Evolutionary conservation across 495 filamentous ascomycete species (phyloP), one percentile per base, ranked within the genome.

Genomic region (Lasiosphaeria hispida): DNA sequence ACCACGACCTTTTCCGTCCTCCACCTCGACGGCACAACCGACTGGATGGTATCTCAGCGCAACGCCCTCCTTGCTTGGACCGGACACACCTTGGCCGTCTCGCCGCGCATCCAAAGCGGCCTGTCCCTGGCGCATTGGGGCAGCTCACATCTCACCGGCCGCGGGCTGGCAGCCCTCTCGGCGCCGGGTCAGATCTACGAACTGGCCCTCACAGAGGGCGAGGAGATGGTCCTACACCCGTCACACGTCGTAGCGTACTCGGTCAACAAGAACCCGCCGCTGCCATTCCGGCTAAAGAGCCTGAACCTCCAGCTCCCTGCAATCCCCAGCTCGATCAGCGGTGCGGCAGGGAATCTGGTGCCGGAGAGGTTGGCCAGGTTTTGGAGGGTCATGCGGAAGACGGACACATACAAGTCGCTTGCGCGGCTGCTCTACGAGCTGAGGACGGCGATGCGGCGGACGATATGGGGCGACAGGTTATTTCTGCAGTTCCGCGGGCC

Each of bases 41-140:
- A 98, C 75, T 98, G 95, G 94, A 91, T 93, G 79, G 75, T 98
- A 30, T 80, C 88, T 10, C 92, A 96, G 69, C 79, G 89, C 50
- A 85, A 87, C 58, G 91, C 90, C 8, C 78, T 98, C 54, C 80
- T 97, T 10, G 95, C 94, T 53, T 98, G 94, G 94, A 95, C 91
- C n/a, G 94, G 94, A 30, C 86, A 92, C 68, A 90, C 90, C 2
- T 77, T 98, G 19, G 75, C 81, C 13, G 80, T 94, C 10, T 80
- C 80, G 19, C 93, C 94, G 1, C 86, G 81, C 33, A 75, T 92
- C 45, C 92, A 91, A 58, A 78, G 78, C 34, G 85, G 80, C 57
- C 77, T 97, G 75, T 88, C 89, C 48, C 61, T 96, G 48, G 83
- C 91, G 48, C 87, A 96, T 69, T 96, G 92, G 94, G 94, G 94